Base-by-base conservation (phyloP, 1,139 yeast genomes). In the Debaryomycetaceae sp. region DNA sequence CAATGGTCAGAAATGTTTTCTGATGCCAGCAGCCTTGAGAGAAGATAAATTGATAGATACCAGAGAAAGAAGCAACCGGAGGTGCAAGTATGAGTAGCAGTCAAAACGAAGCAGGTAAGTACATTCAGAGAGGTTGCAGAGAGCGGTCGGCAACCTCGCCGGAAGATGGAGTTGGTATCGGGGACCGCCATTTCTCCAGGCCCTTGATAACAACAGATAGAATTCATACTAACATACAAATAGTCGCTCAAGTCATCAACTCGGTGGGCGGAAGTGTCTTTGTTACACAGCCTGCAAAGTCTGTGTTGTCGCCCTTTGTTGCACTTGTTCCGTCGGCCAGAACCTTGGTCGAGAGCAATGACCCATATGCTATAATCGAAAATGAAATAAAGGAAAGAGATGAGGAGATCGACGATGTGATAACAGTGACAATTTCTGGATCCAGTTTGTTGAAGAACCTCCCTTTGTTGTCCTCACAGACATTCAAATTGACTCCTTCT, bases 391-490 rank as follows among this genome's bases (percentile, higher is more conserved):
- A 47, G 34, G 47, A 48, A 20, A 44, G 40, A 30, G 52, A 48
- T 7, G 51, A 43, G 5, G 11, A 7, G 11, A 20, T 7, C 6
- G 54, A 65, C 0, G 71, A 75, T 5, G 60, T 76, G 35, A 64
- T 81, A 5, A 70, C 85, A 6, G 75, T 87, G 35, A 53, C 71
- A 8, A 73, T 87, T 4, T 70, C 80, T 43, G 76, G 87, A 27
- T 61, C 67, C 30, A 76, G 85, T 6, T 61, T 88, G 31, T 62
- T 80, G 49, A 62, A 66, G 41, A 69, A 67, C 55, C 65, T 80
- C 48, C 91, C 95, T 11, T 73, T 75, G 43, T 71, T 88, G 39
- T 68, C 81, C 6, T 57, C 60, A 13, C 44, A 56, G 13, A 63
- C 68, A 36, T 72, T 84, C 51, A 66, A 70, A 34, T 51, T 63